Base-by-base conservation (phyloP, 495 filamentous ascomycete species). In the Trichocladium antarcticum region DNA sequence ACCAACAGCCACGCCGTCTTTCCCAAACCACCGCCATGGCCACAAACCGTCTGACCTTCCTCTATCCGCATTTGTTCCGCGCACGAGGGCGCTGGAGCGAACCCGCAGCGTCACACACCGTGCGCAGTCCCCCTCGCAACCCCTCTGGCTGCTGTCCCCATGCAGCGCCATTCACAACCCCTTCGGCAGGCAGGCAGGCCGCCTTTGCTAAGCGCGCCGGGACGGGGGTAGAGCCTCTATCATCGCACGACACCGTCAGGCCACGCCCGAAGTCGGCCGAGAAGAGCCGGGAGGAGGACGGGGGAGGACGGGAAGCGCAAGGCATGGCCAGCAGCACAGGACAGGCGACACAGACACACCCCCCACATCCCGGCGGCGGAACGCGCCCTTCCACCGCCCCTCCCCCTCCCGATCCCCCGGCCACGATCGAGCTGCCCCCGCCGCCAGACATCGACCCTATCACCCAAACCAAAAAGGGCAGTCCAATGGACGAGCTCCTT, bases 21-120 rank as follows among this genome's bases (percentile, higher is more conserved):
- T 5, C 37, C 22, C 35, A 16, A 15, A 8, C 37, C 31, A n/a
- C 32, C 39, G 62, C 53, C 52, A 90, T 90, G 85, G 77, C 82
- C 42, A 71, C 77, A 9, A 70, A 71, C 41, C 73, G 85, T 56
- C 71, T 90, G 28, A 79, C 78, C 3, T 88, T 89, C 57, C 73
- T 89, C 14, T 89, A 88, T 56, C 83, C 84, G 31, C 78, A 83
- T 53, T 65, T 85, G 39, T 82, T 80, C 67, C 65, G 70, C 37
- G 53, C 59, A 16, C 57, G 57, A 15, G 61, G 57, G 34, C 67
- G 67, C 38, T 58, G 61, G 51, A 54, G 47, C 59, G 73, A 71
- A 42, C 62, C 57, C 40, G 62, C 58, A 9, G 60, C 54, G 6
- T 49, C 51, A 19, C 54, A 51, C n/a, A 35, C 49, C 32, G 47